A percentile compares a stretch with the other conserved stretches of the same genome.
These are phyloP conservation scores for Actinomortierella ambigua DNA, from an alignment of 371 early-diverging fungal genomes.

Conservation along the genomic window DNA sequence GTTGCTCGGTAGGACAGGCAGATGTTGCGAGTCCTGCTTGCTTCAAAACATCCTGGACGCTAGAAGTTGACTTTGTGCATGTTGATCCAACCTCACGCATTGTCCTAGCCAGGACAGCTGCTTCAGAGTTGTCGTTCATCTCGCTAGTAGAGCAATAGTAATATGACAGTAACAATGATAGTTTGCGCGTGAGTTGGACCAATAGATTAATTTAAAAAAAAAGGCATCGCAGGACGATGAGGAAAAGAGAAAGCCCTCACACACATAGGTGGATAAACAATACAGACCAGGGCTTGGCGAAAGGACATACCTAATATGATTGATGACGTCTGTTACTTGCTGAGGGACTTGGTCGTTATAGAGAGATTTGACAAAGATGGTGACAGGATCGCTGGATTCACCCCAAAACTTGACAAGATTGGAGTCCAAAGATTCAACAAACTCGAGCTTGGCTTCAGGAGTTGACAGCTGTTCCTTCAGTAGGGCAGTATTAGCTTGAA, in stretches of 20 bases:
- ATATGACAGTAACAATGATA: too few species aligned
- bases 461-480: conserved; percentile 39
- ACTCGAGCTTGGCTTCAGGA: conserved; percentile 24
- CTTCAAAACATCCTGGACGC: conserved; percentile 54
- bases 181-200: too few species aligned
- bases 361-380: conserved; percentile 23
- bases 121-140: conserved; percentile 38
- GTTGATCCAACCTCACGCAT: conserved; percentile 65
- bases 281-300: neutral
- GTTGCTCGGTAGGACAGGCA: conserved; percentile 56
- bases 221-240: too few species aligned
- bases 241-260: too few species aligned
- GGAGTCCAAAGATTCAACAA: conserved; percentile 37
- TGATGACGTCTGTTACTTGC: conserved; percentile 16
- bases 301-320: conserved; percentile 34
- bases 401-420: conserved; percentile 32
- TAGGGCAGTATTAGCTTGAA: conserved; percentile 19
- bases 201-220: too few species aligned
- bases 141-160: conserved; percentile 15
- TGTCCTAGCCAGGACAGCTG: conserved; percentile 47
- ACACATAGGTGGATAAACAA: neutral
- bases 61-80: conserved; percentile 54
- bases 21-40: conserved; percentile 48
- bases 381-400: conserved; percentile 36
- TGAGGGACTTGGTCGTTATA: conserved; percentile 39